Evolutionary conservation across 345 rosid species (phyloP).

Genomic region (Rubroshorea leprosula): DNA sequence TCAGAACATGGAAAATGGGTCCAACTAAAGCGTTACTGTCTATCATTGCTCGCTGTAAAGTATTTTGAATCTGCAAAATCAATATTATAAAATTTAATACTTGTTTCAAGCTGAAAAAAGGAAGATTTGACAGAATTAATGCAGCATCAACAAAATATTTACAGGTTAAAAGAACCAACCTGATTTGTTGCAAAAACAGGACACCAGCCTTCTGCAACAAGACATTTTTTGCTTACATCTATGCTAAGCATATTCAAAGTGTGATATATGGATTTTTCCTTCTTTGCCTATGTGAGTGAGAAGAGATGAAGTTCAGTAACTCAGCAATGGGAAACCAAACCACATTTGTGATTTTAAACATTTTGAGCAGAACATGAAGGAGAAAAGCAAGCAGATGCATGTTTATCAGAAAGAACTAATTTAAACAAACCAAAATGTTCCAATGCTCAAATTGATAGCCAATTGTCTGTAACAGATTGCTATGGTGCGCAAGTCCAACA

Average conservation of each 20-base stretch:
- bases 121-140: background rate
- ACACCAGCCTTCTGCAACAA: constrained; percentile 75
- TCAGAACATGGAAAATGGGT: constrained; percentile 52
- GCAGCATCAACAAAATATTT: constrained; percentile 5
- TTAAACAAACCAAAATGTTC: constrained; percentile 49
- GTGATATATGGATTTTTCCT: constrained; percentile 52
- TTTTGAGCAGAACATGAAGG: background rate
- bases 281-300: constrained; percentile 42
- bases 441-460: constrained; percentile 50
- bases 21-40: constrained; percentile 64
- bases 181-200: constrained; percentile 55
- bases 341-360: too few species aligned
- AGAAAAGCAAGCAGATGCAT: background rate
- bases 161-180: constrained; percentile 23
- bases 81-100: constrained; percentile 7
- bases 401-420: constrained; percentile 9
- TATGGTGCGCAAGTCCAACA: constrained; percentile 40
- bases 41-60: constrained; percentile 46
- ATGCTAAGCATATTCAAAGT: constrained; percentile 58
- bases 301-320: constrained; percentile 7
- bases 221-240: constrained; percentile 61
- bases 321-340: background rate
- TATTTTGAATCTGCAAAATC: constrained; percentile 54
- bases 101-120: background rate
- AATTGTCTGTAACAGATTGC: constrained; percentile 48